These are phyloP conservation scores for Solioccasus polychromus DNA, from an alignment of 768 basidiomycete species.

Conservation along the genomic window DNA sequence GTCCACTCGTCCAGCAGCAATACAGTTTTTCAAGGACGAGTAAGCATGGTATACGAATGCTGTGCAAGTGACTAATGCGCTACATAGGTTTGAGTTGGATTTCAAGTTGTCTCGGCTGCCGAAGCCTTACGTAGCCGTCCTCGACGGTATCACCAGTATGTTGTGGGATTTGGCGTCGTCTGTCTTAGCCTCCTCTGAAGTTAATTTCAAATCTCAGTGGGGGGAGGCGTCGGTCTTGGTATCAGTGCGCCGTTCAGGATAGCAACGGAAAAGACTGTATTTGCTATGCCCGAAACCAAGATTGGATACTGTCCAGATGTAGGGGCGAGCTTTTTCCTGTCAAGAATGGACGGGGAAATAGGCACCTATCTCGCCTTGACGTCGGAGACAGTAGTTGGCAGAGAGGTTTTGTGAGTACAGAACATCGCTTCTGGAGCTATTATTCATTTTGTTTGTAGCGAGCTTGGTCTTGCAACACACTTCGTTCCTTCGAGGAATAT, in stretches of 20 bases:
- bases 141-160: constrained; percentile 92
- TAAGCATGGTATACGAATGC: constrained; percentile 39
- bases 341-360: constrained; percentile 84
- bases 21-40: constrained; percentile 91
- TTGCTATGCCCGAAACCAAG: constrained; percentile 97
- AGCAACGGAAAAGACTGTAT: constrained; percentile 87
- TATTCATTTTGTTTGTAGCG: constrained; percentile 44
- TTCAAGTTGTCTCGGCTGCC: constrained; percentile 63
- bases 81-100: constrained; percentile 73
- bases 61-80: constrained; percentile 8
- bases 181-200: constrained; percentile 3
- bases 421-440: constrained; percentile 7
- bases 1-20: constrained; percentile 56
- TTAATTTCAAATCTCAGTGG: constrained; percentile 55
- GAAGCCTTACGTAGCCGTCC: constrained; percentile 88
- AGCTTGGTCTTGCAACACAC: constrained; percentile 92
- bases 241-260: constrained; percentile 85
- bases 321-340: constrained; percentile 86
- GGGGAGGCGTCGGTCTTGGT: constrained; percentile 89
- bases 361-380: constrained; percentile 95
- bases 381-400: constrained; percentile 64
- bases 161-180: constrained; percentile 7
- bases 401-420: constrained; percentile 77
- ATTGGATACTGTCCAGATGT: constrained; percentile 93
- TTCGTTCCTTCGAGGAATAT: constrained; percentile 78